phyloP scores from a whole-genome alignment of 73 alveolate species.

The Paramecium sonneborni region DNA sequence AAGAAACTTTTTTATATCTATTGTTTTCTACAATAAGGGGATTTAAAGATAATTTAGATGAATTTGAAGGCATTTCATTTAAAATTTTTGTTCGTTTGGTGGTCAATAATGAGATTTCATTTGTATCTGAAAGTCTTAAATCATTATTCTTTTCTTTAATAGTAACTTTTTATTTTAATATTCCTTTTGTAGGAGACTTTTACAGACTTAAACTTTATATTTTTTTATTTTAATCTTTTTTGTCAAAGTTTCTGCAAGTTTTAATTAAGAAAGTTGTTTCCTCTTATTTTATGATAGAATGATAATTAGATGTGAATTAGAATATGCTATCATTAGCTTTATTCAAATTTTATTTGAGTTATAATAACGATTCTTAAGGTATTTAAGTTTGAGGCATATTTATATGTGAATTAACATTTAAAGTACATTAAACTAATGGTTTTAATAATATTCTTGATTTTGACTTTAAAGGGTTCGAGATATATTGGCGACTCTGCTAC shows the following conservation, averaged over 20 bases:
- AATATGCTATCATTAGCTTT: not conserved
- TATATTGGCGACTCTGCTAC: too few relatives aligned
- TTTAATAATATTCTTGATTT: not conserved
- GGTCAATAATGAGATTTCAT: not conserved
- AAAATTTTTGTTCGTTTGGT: not conserved
- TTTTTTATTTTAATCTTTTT: not conserved
- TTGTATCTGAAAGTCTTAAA: not conserved
- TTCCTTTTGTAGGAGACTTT: too few relatives aligned
- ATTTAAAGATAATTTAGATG: not conserved
- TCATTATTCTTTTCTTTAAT: too few relatives aligned
- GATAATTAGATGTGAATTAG: not conserved
- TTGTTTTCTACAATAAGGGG: too few relatives aligned
- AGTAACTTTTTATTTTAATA: not conserved
- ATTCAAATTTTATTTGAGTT: not conserved
- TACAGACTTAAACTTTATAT: not conserved
- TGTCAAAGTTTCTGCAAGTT: not conserved
- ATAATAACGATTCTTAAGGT: not conserved
- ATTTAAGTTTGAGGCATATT: not conserved
- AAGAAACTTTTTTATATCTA: not conserved
- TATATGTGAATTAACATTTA: not conserved
- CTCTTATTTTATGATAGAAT: not conserved
- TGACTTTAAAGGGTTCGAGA: not conserved
- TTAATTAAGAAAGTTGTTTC: not conserved
- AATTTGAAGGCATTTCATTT: not conserved
- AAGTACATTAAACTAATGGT: not conserved